Percentiles rank a stretch among this genome's conserved stretches.
phyloP scores from a whole-genome alignment of 2,329 filamentous ascomycete genomes.

The Hypoxylon sp. region DNA sequence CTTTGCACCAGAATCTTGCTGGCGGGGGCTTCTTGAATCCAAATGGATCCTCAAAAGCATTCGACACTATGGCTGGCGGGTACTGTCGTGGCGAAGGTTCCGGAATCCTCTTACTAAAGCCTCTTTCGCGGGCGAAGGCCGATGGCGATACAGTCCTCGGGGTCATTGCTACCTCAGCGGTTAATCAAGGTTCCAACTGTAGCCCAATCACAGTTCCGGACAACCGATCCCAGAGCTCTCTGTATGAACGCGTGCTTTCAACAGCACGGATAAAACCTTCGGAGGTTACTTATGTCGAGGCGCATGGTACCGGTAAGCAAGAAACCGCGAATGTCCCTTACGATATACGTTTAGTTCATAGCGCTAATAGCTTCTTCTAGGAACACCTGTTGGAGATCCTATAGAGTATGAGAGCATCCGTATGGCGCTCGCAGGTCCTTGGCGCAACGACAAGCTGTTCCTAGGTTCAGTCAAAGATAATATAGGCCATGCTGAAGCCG shows the following conservation, averaged over 20 bases:
- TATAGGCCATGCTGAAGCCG: conserved; percentile 54
- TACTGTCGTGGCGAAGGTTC: conserved; percentile 68
- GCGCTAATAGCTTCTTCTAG: not conserved
- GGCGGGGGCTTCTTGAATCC: conserved; percentile 50
- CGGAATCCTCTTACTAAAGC: conserved; percentile 64
- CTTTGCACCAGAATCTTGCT: conserved; percentile 46
- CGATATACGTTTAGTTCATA: not conserved
- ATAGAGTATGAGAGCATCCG: conserved; percentile 50
- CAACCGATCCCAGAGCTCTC: conserved; percentile 48
- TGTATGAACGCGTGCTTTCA: conserved; percentile 53
- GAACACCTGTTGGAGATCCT: conserved; percentile 58
- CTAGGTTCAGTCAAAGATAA: conserved; percentile 53
- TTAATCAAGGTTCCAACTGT: conserved; percentile 57
- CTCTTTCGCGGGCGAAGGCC: conserved; percentile 60
- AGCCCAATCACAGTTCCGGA: conserved; percentile 60
- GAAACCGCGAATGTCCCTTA: not conserved
- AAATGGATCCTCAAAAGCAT: conserved; percentile 51
- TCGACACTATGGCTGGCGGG: conserved; percentile 62
- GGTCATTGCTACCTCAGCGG: conserved; percentile 56
- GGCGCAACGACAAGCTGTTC: conserved; percentile 18
- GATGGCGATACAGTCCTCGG: conserved; percentile 63
- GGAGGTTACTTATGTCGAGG: conserved; percentile 54
- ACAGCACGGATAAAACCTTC: conserved; percentile 42
- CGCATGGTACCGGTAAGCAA: conserved; percentile 59
- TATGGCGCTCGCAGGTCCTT: conserved; percentile 48